phyloP scores from a whole-genome alignment of 768 basidiomycete genomes.

The Serendipita indica region DNA sequence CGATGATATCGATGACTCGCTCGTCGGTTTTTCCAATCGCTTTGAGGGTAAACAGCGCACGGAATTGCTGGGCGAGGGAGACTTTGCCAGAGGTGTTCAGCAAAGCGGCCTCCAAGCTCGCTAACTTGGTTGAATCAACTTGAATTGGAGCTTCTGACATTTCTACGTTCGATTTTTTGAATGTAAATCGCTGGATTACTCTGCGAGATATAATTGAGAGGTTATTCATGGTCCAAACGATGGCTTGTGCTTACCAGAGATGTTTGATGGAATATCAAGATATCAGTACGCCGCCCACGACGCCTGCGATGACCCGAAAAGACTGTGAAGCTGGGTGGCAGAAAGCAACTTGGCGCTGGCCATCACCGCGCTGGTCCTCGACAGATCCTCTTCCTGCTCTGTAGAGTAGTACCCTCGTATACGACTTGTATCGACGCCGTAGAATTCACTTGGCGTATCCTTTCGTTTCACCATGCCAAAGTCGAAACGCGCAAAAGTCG shows the following conservation, averaged over 20 bases:
- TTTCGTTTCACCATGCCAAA: slow-evolving; percentile 66
- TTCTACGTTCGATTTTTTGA: too few species aligned
- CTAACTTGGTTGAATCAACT: slow-evolving; percentile 33
- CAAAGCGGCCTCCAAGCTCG: slow-evolving; percentile 54
- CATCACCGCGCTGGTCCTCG: too few species aligned
- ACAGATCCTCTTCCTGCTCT: too few species aligned
- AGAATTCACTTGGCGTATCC: too few species aligned
- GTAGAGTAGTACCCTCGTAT: too few species aligned
- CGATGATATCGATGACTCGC: slow-evolving; percentile 64
- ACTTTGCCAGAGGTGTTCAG: slow-evolving; percentile 61
- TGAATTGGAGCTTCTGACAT: neutral
- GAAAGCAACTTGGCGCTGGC: too few species aligned
- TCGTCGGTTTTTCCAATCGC: slow-evolving; percentile 54
- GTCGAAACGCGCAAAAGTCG: slow-evolving; percentile 80
- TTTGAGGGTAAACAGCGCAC: slow-evolving; percentile 86
- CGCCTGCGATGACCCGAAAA: neutral
- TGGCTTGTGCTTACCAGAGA: too few species aligned
- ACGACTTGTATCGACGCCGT: too few species aligned
- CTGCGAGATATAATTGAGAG: too few species aligned
- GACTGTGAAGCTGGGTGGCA: neutral
- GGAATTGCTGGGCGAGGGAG: slow-evolving; percentile 73
- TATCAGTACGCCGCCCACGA: neutral
- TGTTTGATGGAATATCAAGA: neutral
- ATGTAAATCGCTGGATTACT: too few species aligned
- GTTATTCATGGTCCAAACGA: too few species aligned